Conservation (phyloP, 2,329 filamentous ascomycete species). For the Colletotrichum kahawae region DNA sequence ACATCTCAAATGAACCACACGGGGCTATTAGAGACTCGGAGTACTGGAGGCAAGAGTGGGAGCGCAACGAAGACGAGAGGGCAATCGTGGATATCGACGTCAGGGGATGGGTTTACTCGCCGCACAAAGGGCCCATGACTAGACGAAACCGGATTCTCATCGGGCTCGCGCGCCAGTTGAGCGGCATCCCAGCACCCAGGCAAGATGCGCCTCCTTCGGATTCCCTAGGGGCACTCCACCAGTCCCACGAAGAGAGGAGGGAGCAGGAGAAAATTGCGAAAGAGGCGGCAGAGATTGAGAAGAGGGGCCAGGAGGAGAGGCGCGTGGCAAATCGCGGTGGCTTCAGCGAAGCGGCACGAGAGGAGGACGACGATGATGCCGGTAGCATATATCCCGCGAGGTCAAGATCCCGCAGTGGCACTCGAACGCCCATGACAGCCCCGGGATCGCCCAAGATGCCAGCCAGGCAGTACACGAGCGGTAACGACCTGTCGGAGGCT, state of each 20-base stretch:
- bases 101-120: constrained; percentile 91
- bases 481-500: constrained; percentile 70
- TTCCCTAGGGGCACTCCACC: constrained; percentile 31
- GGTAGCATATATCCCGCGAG: constrained; percentile 34
- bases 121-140: constrained; percentile 82
- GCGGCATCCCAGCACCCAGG: constrained; percentile 78
- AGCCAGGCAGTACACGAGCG: constrained; percentile 40
- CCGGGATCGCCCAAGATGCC: constrained; percentile 49
- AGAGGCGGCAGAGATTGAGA: constrained; percentile 79
- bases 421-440: constrained; percentile 41
- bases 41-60: constrained; percentile 81
- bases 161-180: constrained; percentile 84
- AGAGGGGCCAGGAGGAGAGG: constrained; percentile 73
- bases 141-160: constrained; percentile 87
- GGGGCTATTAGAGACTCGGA: constrained; percentile 65
- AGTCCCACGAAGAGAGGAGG: constrained; percentile 52
- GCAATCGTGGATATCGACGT: constrained; percentile 94
- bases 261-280: constrained; percentile 71
- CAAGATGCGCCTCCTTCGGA: constrained; percentile 30
- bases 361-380: constrained; percentile 45
- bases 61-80: constrained; percentile 78
- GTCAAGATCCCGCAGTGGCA: constrained; percentile 33
- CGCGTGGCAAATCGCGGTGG: constrained; percentile 72
- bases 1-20: constrained; percentile 37
- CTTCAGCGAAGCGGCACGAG: constrained; percentile 72